Evolutionary conservation across 345 rosid species (phyloP).

Genomic region (Passiflora organensis): DNA sequence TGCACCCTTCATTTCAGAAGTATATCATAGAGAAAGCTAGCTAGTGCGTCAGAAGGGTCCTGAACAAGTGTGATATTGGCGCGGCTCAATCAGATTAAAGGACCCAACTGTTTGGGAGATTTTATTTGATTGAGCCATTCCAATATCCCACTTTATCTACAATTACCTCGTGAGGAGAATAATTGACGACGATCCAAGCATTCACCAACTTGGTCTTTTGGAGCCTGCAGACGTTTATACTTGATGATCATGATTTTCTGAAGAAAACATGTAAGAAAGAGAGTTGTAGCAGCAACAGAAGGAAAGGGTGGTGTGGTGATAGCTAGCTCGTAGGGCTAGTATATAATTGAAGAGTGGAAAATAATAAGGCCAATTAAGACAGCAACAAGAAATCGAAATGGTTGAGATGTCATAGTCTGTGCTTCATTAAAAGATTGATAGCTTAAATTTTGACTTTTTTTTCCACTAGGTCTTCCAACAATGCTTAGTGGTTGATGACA

Average conservation of each 20-base stretch:
- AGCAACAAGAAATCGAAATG: constrained; percentile 24
- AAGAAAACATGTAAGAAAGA: background rate
- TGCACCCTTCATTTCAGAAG: too few species aligned
- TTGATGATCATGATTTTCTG: background rate
- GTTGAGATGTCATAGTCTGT: constrained; percentile 56
- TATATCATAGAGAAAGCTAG: too few species aligned
- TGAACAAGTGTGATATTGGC: constrained; percentile 51
- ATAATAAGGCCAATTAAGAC: constrained; percentile 1
- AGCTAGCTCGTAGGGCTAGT: background rate
- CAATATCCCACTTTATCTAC: constrained; percentile 36
- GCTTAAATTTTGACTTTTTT: constrained; percentile 9
- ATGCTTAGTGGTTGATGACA: constrained; percentile 36
- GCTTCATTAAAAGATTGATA: constrained; percentile 18
- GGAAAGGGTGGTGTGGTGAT: background rate
- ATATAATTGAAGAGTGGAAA: constrained; percentile 11
- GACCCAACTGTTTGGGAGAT: constrained; percentile 41
- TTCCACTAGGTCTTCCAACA: constrained; percentile 14
- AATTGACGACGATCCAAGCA: background rate
- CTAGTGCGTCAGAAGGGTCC: too few species aligned
- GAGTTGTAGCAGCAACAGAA: background rate
- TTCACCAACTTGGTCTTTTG: background rate
- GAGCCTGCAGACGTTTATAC: background rate
- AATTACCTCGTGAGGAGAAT: constrained; percentile 3
- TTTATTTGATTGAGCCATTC: constrained; percentile 61
- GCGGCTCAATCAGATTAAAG: constrained; percentile 77